phyloP scores from a whole-genome alignment of 176 grass and related monocot genomes.

The Triticum turgidum region DNA sequence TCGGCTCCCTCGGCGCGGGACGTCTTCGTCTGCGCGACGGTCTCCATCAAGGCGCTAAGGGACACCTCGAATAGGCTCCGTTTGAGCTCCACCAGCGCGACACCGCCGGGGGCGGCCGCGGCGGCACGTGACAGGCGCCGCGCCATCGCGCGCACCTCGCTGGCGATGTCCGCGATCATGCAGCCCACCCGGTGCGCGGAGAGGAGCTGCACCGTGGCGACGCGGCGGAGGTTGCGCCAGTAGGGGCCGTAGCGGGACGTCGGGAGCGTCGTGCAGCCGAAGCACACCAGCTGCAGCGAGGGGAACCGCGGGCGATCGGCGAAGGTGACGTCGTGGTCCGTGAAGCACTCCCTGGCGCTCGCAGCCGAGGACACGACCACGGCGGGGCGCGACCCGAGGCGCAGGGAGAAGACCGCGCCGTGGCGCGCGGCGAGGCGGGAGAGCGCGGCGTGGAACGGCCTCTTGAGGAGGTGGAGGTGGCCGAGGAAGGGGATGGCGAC shows the following conservation, averaged over 20 bases:
- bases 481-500: slow-evolving; percentile 43
- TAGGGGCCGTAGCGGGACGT: slow-evolving; percentile 25
- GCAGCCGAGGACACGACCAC: slow-evolving; percentile 50
- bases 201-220: slow-evolving; percentile 45
- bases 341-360: slow-evolving; percentile 43
- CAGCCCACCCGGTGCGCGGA: slow-evolving; percentile 29
- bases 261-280: slow-evolving; percentile 30
- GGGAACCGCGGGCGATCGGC: slow-evolving; percentile 46
- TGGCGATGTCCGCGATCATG: not conserved
- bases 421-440: slow-evolving; percentile 18
- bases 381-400: slow-evolving; percentile 37
- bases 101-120: not conserved
- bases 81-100: slow-evolving; percentile 38
- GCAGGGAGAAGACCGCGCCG: slow-evolving; percentile 45
- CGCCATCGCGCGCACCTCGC: slow-evolving; percentile 23
- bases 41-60: slow-evolving; percentile 39
- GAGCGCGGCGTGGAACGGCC: slow-evolving; percentile 49
- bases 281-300: slow-evolving; percentile 10
- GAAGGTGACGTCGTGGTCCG: slow-evolving; percentile 53
- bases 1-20: not conserved
- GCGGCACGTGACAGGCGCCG: slow-evolving; percentile 11
- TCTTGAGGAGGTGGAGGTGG: slow-evolving; percentile 60
- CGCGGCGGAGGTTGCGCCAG: slow-evolving; percentile 66
- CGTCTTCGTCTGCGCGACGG: slow-evolving; percentile 39
- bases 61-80: slow-evolving; percentile 42